Evolutionary conservation across 129 eudicot species (phyloP).

Genomic region (Chrysanthemum seticuspe): DNA sequence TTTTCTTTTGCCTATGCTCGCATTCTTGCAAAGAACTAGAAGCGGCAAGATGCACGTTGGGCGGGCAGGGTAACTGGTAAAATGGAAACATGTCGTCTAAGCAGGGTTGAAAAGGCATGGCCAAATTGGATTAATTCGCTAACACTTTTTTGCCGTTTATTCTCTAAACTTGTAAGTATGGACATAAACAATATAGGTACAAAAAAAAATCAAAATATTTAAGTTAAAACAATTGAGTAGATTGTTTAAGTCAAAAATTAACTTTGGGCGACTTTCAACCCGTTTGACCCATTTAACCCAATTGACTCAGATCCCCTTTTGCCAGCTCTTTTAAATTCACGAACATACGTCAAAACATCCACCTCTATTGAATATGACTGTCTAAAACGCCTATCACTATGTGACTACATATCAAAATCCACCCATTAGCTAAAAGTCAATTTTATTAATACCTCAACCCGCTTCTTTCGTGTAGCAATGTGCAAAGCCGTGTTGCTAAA

Average conservation of each 20-base stretch:
- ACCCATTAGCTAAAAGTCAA: slow-evolving; percentile 1
- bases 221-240: neutral
- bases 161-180: neutral
- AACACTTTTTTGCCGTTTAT: neutral
- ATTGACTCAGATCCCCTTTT: neutral
- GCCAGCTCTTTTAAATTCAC: neutral
- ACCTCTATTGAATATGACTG: neutral
- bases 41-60: neutral
- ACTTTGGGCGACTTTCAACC: neutral
- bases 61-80: neutral
- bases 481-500: slow-evolving; percentile 71
- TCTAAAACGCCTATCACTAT: neutral
- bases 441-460: slow-evolving; percentile 47
- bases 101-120: neutral
- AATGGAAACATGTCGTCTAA: neutral
- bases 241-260: neutral
- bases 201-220: neutral
- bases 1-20: neutral
- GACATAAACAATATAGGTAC: neutral
- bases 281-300: neutral
- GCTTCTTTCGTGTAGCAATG: slow-evolving; percentile 61
- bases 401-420: neutral
- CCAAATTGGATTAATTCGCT: neutral
- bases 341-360: neutral
- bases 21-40: neutral